Evolutionary conservation across 2,329 filamentous ascomycete genomes (phyloP), one percentile per base, ranked within the genome.

Genomic region (Massarina eburnea): DNA sequence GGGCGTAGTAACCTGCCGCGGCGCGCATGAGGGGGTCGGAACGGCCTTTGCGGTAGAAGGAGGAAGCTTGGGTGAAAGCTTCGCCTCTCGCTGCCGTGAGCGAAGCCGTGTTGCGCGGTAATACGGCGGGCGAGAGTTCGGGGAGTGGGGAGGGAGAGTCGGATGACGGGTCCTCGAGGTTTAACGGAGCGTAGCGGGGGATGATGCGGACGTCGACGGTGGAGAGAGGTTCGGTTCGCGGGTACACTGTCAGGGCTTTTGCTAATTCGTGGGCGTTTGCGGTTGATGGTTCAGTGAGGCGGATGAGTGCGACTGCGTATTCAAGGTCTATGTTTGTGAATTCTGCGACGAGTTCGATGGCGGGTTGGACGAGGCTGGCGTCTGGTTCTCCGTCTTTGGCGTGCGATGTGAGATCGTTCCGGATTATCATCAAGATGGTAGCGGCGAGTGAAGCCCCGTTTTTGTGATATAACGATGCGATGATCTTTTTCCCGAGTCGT

Each of bases 21-120:
- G 85, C 87, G 18, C 84, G 81, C 74, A 88, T 91, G 3, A 92
- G 73, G 0, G 79, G 85, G 50, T 90, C 82, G 0, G 89, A 91
- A 55, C 80, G 84, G 15, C 80, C 80, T 55, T 76, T 80, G 26
- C 81, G 79, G 58, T 82, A 81, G 2, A 82, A 80, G 8, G 75
- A 70, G 8, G 75, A 73, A 3, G 84, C 84, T 68, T 85, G 78
- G 3, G 67, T 67, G 55, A 83, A 81, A 10, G 81, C 81, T 4
- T 71, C 65, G 19, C 70, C 67, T 12, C 80, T 73, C 30, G 76
- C 76, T 4, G 71, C 64, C 38, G 74, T 70, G 45, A 81, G 73
- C 4, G 71, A 64, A 2, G 57, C 46, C 1, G 70, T 65, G n/a
- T 75, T 77, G 15, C 70, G 66, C 9, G 62, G 62, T 6, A 62